Base-by-base conservation (phyloP, 139 green algal genomes). In the Deuterostichococcus epilithicus region DNA sequence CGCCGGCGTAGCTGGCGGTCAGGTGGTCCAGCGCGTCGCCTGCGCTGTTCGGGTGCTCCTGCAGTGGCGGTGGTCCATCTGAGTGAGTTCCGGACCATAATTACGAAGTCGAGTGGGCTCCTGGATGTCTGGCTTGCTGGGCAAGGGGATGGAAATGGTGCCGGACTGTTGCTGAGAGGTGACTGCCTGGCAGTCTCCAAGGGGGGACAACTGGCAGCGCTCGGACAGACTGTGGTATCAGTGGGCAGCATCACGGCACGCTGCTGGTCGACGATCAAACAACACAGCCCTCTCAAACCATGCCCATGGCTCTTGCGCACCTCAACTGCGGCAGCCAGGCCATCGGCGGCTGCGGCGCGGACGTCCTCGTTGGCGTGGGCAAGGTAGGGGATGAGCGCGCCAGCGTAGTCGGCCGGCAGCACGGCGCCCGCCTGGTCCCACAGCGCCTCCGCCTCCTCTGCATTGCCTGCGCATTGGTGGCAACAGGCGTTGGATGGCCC, bases 391-490 rank as follows among this genome's bases (percentile, higher is more conserved):
- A 87, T 37, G 25, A 90, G 73, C n/a, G 72, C 39, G 0, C 37
- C 30, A 1, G 76, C 79, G 65, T 79, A 88, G 44, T 35, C 68
- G 26, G 42, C 25, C 0, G 66, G 33, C 70, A 86, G 70, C 6
- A 25, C 10, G 39, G 71, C 81, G 13, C 38, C 38, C 2, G 72
- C 73, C 34, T 86, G 30, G 3, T 88, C 75, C 87, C 89, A 93
- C 52, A 94, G 84, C 32, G 34, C 65, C 37, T 77, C 34, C 10
- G 86, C 90, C 34, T 72, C 78, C 71, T 77, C 77, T 23, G 84
- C 85, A 38, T 95, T 96, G 59, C 80, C 78, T n/a, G 89, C 86
- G 20, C 80, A 58, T 0, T 71, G 42, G 72, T 95, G 42, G 8
- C 42, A 52, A 52, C 8, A 8, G 42, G 8, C 42, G 42, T 52